These are phyloP conservation scores for Cladosporium phlei DNA, from an alignment of 2,329 filamentous ascomycete genomes.

Conservation along the genomic window DNA sequence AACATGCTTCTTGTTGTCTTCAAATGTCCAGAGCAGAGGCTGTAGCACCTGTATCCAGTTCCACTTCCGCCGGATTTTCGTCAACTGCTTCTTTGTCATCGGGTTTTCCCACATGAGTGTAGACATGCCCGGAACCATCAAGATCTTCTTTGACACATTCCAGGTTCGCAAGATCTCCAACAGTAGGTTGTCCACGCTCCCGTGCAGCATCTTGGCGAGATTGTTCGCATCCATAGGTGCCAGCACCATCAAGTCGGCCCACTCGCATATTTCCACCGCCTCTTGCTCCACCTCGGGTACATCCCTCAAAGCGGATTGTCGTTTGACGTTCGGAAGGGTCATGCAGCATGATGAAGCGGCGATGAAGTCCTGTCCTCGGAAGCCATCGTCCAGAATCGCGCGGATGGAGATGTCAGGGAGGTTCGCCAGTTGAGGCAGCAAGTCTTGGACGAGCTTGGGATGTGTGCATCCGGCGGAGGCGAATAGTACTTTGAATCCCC, in stretches of 20 bases:
- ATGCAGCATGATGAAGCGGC: conserved; percentile 29
- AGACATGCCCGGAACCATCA: conserved; percentile 86
- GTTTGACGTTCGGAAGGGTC: conserved; percentile 28
- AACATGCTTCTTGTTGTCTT: conserved; percentile 49
- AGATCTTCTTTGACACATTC: conserved; percentile 78
- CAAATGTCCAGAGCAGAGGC: conserved; percentile 78
- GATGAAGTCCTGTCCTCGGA: conserved; percentile 31
- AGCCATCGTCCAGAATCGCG: conserved; percentile 32
- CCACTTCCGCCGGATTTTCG: conserved; percentile 78
- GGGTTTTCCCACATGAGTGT: conserved; percentile 85
- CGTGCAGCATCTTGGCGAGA: conserved; percentile 81
- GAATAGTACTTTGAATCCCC: conserved; percentile 32
- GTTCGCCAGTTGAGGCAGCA: conserved; percentile 30
- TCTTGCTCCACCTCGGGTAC: conserved; percentile 33
- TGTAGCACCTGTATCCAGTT: conserved; percentile 78
- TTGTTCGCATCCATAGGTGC: conserved; percentile 81
- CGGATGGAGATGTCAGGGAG: conserved; percentile 32
- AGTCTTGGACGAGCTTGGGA: conserved; percentile 25
- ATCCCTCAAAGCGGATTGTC: conserved; percentile 19
- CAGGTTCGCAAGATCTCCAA: conserved; percentile 78
- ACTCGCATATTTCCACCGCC: conserved; percentile 68
- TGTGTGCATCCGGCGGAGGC: conserved; percentile 33
- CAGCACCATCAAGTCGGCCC: conserved; percentile 82
- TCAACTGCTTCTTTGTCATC: conserved; percentile 80
- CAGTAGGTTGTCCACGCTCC: conserved; percentile 74